Evolutionary conservation across 345 rosid species (phyloP), one percentile per base, ranked within the genome.

Genomic region (Ricinus communis): DNA sequence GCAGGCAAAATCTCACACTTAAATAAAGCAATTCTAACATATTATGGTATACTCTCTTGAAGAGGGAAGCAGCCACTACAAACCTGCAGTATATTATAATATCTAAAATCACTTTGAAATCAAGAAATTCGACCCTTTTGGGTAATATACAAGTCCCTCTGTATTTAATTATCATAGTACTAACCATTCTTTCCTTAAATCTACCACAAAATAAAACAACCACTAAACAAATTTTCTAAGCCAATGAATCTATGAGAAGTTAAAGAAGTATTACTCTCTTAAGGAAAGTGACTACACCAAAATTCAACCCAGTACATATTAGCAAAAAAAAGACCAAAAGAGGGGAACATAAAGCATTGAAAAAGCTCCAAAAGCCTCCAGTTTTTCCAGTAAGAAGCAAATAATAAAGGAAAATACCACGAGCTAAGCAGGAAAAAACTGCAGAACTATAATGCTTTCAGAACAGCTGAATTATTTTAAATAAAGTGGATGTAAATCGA

Each of bases 151-250:
- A 66, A 50, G 27, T 52, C 59, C 13, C 18, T 28, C 9, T 49
- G n/a, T 50, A 40, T 52, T 51, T 14, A 52, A 38, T 67, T 33
- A 24, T 21, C n/a, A 25, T 7, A 41, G 30, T 40, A 41, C 8
- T 1, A 55, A 68, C 41, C 63, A 43, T 8, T 43, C 14, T 4
- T 43, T 43, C 47, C 50, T 68, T 45, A 38, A 40, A 55, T 43
- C 28, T 13, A 40, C 3, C 21, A 16, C 11, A 65, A 33, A 22
- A 59, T 10, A 45, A 58, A 46, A 38, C 58, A 67, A 25, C 31
- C 9, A 52, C n/a, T 38, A 19, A 64, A 43, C 51, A 53, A 40
- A 52, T 52, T 60, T 49, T 51, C 40, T 9, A 70, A 49, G 64
- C 54, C 43, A 28, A 2, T 13, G 36, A 27, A 56, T 56, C 58